Percentiles rank a stretch among this genome's conserved stretches.
These are phyloP conservation scores for Eucalyptus guilfoylei DNA, from an alignment of 345 rosid species.

Conservation along the genomic window DNA sequence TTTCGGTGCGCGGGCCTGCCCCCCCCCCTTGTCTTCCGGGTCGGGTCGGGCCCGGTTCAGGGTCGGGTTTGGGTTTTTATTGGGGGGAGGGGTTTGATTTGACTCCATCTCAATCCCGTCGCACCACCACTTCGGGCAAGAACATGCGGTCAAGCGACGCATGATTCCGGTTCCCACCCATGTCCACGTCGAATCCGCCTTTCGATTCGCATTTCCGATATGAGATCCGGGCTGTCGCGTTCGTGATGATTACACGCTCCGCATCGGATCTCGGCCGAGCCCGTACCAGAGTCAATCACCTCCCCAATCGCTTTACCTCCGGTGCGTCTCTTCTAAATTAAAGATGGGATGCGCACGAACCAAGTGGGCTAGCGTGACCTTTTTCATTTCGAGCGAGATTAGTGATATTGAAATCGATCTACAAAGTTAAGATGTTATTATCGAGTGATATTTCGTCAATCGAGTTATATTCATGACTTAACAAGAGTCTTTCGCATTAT, in stretches of 20 bases:
- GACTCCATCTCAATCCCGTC: background rate
- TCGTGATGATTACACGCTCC: background rate
- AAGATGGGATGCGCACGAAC: background rate
- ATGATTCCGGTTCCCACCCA: background rate
- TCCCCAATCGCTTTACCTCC: background rate
- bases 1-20: background rate
- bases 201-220: background rate
- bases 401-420: background rate
- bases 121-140: background rate
- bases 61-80: background rate
- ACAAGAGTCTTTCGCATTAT: background rate
- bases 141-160: background rate
- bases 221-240: background rate
- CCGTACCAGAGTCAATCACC: background rate
- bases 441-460: background rate
- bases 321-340: background rate
- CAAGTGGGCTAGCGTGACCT: background rate
- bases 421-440: rapidly evolving
- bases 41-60: background rate
- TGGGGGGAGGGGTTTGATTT: background rate
- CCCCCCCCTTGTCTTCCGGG: background rate
- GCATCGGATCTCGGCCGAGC: background rate
- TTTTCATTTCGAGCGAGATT: background rate
- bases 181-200: background rate
- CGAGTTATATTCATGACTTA: background rate